Evolutionary conservation across 139 green algal genomes (phyloP).

Genomic region (Yamagishiella unicocca): DNA sequence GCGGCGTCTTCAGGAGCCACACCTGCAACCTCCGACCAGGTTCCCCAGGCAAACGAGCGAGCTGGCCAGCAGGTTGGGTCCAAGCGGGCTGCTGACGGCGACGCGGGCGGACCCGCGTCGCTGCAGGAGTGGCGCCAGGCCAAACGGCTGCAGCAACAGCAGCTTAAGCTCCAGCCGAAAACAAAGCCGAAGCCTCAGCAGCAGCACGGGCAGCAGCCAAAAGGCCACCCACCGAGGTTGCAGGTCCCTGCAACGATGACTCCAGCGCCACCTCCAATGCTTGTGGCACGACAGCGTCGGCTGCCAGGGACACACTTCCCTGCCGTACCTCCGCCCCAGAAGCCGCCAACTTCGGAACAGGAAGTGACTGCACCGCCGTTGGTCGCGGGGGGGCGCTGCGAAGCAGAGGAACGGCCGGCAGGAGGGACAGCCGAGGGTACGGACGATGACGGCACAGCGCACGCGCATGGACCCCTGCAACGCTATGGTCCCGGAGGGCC

Average conservation of each 20-base stretch:
- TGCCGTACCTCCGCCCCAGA: background rate
- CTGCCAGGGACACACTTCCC: no score
- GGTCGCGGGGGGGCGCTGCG: no score
- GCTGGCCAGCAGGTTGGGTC: background rate
- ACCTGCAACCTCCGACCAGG: background rate
- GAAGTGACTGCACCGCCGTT: no score
- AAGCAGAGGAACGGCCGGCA: no score
- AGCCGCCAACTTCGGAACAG: background rate
- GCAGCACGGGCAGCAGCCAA: background rate
- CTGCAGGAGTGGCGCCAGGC: background rate
- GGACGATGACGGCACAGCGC: background rate
- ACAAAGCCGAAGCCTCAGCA: background rate
- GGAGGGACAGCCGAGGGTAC: background rate
- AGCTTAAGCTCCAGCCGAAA: background rate
- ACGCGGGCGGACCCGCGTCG: background rate
- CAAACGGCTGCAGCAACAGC: background rate
- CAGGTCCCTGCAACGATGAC: no score
- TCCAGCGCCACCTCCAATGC: no score
- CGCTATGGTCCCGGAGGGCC: background rate
- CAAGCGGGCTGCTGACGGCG: background rate
- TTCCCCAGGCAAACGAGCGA: background rate
- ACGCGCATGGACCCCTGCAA: background rate
- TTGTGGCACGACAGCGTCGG: no score
- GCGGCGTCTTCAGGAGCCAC: background rate
- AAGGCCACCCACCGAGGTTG: background rate